Evolutionary conservation across 345 rosid species (phyloP).

Genomic region (Trapa bicornis): DNA sequence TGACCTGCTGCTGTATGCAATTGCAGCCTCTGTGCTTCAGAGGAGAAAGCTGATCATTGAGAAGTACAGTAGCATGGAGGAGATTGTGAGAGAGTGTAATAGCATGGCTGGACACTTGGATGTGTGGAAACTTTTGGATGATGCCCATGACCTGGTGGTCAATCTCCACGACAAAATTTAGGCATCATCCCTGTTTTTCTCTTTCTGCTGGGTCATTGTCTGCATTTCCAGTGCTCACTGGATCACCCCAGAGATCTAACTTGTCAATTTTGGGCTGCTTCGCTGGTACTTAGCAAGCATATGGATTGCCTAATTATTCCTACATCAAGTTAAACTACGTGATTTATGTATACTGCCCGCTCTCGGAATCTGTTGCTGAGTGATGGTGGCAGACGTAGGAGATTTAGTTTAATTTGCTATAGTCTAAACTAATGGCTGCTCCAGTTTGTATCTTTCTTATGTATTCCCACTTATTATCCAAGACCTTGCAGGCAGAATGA

Average conservation of each 20-base stretch:
- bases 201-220: not conserved
- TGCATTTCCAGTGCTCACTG: not conserved
- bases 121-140: slow-evolving; percentile 95
- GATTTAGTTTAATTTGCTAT: not conserved
- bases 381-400: slow-evolving; percentile 14
- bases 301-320: not conserved
- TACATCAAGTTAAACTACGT: slow-evolving; percentile 2
- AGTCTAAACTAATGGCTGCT: not conserved
- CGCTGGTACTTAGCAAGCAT: not conserved
- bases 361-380: slow-evolving; percentile 2
- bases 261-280: not conserved
- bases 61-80: slow-evolving; percentile 88
- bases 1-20: slow-evolving; percentile 82
- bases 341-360: slow-evolving; percentile 15
- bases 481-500: not conserved
- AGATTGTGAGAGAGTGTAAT: slow-evolving; percentile 88
- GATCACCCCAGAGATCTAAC: not conserved
- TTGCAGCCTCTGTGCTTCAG: slow-evolving; percentile 90
- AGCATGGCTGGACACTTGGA: slow-evolving; percentile 83
- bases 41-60: slow-evolving; percentile 83
- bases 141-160: slow-evolving; percentile 84
- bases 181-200: not conserved
- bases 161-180: slow-evolving; percentile 69
- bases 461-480: not conserved
- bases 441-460: not conserved